Evolutionary conservation across 78 protist genomes (phyloP).

Genomic region (Dictyostelium citrinum): DNA sequence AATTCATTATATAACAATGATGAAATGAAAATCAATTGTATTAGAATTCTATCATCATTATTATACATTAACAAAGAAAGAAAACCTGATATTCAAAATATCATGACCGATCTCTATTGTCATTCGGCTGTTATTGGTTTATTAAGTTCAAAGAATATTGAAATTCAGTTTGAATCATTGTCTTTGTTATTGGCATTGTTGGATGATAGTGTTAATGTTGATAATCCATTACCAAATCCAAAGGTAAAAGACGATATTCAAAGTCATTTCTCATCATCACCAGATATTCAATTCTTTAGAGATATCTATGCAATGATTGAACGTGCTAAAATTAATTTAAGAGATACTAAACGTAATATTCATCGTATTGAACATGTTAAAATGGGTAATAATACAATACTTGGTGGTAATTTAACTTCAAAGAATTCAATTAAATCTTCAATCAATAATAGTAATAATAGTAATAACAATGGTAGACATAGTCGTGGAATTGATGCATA

Average conservation of each 20-base stretch:
- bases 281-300: slow-evolving; percentile 66
- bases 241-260: slow-evolving; percentile 55
- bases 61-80: background rate
- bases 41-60: slow-evolving; percentile 17
- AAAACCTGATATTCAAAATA: slow-evolving; percentile 24
- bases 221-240: slow-evolving; percentile 28
- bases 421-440: background rate
- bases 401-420: background rate
- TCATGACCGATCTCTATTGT: slow-evolving; percentile 60
- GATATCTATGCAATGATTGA: slow-evolving; percentile 49
- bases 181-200: slow-evolving; percentile 5
- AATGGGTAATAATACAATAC: background rate
- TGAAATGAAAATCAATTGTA: slow-evolving; percentile 42
- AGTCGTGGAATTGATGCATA: background rate
- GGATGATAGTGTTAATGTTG: background rate
- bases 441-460: background rate
- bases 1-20: slow-evolving; percentile 52
- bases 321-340: slow-evolving; percentile 48
- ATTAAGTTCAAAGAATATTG: slow-evolving; percentile 7
- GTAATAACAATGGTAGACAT: background rate
- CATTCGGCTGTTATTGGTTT: slow-evolving; percentile 58
- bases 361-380: slow-evolving; percentile 25
- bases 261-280: slow-evolving; percentile 51
- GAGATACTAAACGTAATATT: slow-evolving; percentile 42
- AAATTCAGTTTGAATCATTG: slow-evolving; percentile 29